Conservation (phyloP, 139 green algal genomes). For the Limnomonas spitsbergensis region DNA sequence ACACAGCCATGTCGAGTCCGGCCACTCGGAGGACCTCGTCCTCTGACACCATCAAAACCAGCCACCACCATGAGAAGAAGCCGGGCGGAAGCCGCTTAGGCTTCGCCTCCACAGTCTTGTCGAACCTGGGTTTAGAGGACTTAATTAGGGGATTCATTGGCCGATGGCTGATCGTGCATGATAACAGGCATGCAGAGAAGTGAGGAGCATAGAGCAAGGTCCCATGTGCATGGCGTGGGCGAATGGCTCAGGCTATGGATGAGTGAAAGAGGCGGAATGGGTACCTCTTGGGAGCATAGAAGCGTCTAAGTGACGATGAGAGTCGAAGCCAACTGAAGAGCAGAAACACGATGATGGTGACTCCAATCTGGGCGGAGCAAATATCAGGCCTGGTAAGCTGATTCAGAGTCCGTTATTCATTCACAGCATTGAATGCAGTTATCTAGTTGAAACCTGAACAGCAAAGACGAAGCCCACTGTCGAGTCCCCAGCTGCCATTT, state of each 20-base stretch:
- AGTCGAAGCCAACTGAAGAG: conserved; percentile 6
- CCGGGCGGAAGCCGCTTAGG: background rate
- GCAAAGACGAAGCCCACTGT: background rate
- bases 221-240: no score
- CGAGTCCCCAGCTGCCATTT: background rate
- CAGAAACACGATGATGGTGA: conserved; percentile 1
- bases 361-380: background rate
- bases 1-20: conserved; percentile 14
- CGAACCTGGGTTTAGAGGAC: no score
- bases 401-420: no score
- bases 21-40: conserved; percentile 15
- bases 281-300: conserved; percentile 17
- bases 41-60: background rate
- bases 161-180: no score
- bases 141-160: no score
- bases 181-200: no score
- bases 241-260: no score
- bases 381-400: no score
- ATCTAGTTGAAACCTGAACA: background rate
- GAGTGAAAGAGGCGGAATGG: no score
- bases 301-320: background rate
- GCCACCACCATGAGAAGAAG: background rate
- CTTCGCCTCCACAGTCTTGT: conserved; percentile 1
- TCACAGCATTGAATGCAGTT: no score
- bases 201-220: no score